phyloP scores from a whole-genome alignment of 257 asterid genomes.

The Jacaranda mimosifolia region DNA sequence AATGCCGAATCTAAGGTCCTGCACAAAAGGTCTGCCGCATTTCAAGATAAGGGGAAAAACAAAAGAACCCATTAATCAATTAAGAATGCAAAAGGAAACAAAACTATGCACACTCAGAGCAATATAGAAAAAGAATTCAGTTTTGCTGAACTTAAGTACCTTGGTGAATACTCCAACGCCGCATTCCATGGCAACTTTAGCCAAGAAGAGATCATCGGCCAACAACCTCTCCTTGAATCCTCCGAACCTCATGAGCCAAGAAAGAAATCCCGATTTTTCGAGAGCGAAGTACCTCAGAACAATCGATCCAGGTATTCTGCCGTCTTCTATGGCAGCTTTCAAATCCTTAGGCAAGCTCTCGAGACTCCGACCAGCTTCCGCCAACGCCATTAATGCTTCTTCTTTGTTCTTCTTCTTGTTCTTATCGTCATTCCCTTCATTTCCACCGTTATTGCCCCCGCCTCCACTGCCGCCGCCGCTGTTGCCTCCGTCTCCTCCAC shows the following conservation, averaged over 20 bases:
- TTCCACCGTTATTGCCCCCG: conserved; percentile 31
- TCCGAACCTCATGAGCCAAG: conserved; percentile 68
- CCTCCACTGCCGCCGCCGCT: conserved; percentile 55
- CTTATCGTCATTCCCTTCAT: conserved; percentile 41
- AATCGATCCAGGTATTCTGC: conserved; percentile 67
- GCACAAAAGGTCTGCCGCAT: not conserved
- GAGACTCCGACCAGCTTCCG: conserved; percentile 68
- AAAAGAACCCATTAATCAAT: not conserved
- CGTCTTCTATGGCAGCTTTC: conserved; percentile 64
- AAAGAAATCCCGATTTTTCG: conserved; percentile 57
- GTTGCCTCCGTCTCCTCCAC: conserved; percentile 41
- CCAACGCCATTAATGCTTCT: conserved; percentile 56
- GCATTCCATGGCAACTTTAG: conserved; percentile 74
- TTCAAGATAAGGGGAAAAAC: not conserved
- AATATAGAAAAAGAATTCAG: not conserved
- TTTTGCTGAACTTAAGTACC: conserved; percentile 42
- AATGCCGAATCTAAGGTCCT: too few species aligned
- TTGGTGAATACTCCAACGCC: conserved; percentile 83
- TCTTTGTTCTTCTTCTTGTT: conserved; percentile 50
- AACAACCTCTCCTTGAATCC: conserved; percentile 79
- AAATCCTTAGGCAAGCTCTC: conserved; percentile 74
- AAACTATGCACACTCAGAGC: not conserved
- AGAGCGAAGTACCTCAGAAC: conserved; percentile 59
- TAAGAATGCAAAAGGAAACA: not conserved
- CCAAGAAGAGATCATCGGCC: conserved; percentile 85